Conservation (phyloP, 129 eudicot genomes). For the Flaveria sonorensis region DNA sequence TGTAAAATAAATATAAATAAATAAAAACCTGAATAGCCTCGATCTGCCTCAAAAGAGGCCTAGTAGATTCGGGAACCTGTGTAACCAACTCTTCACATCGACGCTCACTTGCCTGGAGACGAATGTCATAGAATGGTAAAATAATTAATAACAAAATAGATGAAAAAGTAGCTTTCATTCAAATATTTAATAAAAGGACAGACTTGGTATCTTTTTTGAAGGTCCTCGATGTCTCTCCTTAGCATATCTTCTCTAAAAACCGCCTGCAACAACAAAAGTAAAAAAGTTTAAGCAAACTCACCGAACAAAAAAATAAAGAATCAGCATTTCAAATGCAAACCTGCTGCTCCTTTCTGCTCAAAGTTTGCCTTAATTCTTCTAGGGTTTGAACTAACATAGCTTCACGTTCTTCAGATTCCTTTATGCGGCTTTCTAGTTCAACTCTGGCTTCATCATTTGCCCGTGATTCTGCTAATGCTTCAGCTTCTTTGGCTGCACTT, state of each 20-base stretch:
- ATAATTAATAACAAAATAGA: not conserved
- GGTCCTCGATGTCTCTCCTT: slow-evolving; percentile 88
- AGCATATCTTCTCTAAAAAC: slow-evolving; percentile 84
- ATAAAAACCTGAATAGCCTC: slow-evolving; percentile 87
- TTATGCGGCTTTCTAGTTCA: slow-evolving; percentile 73
- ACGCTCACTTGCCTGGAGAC: slow-evolving; percentile 85
- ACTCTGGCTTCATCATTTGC: slow-evolving; percentile 88
- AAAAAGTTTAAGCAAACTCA: no score
- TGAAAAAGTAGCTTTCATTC: not conserved
- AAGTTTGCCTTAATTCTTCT: slow-evolving; percentile 89
- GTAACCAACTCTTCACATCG: slow-evolving; percentile 92
- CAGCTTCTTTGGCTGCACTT: slow-evolving; percentile 91
- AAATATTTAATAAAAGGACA: slow-evolving; percentile 2
- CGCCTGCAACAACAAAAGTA: slow-evolving; percentile 48
- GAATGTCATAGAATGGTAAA: slow-evolving; percentile 12
- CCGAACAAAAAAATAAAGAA: not conserved
- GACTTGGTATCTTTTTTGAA: slow-evolving; percentile 96
- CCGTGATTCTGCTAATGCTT: slow-evolving; percentile 89
- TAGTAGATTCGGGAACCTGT: slow-evolving; percentile 97
- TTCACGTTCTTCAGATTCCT: slow-evolving; percentile 92
- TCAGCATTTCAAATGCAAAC: slow-evolving; percentile 39
- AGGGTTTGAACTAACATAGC: slow-evolving; percentile 86
- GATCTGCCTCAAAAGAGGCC: slow-evolving; percentile 93
- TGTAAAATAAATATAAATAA: slow-evolving; percentile 14
- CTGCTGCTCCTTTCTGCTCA: slow-evolving; percentile 97